phyloP scores from a whole-genome alignment of 2,329 filamentous ascomycete species.

The Davidsoniella australis region DNA sequence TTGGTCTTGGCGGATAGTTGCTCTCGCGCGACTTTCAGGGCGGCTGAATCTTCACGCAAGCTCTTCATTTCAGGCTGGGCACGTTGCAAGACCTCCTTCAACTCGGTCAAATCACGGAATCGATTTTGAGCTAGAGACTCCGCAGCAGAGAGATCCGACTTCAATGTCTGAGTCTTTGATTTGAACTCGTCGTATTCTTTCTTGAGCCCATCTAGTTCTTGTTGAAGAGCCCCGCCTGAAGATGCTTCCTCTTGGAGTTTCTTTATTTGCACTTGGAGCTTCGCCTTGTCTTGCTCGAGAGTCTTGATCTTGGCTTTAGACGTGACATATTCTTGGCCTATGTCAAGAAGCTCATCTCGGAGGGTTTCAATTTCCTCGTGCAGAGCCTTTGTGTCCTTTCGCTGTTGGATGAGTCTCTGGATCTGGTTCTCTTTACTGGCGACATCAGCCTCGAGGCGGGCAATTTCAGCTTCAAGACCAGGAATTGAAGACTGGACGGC shows the following conservation, averaged over 20 bases:
- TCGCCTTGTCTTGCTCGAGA: slow-evolving; percentile 37
- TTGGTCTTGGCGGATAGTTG: slow-evolving; percentile 42
- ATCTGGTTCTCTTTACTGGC: slow-evolving; percentile 56
- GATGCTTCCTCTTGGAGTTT: slow-evolving; percentile 54
- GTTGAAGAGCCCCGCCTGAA: slow-evolving; percentile 9
- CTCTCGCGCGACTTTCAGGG: slow-evolving; percentile 57
- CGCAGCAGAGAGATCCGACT: slow-evolving; percentile 71
- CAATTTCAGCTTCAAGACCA: slow-evolving; percentile 31
- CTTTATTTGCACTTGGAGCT: slow-evolving; percentile 27
- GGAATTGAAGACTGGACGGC: slow-evolving; percentile 9
- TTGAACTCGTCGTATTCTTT: slow-evolving; percentile 52
- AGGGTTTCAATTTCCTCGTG: slow-evolving; percentile 75
- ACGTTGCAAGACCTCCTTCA: slow-evolving; percentile 66
- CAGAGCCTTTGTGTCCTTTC: slow-evolving; percentile 61
- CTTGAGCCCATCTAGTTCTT: slow-evolving; percentile 14
- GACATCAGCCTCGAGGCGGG: slow-evolving; percentile 34
- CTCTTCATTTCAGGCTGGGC: slow-evolving; percentile 71
- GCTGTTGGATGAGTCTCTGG: slow-evolving; percentile 48
- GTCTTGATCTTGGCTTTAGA: slow-evolving; percentile 62
- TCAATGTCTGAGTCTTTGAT: slow-evolving; percentile 47
- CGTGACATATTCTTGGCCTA: slow-evolving; percentile 71
- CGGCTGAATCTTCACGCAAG: slow-evolving; percentile 58
- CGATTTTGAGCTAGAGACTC: slow-evolving; percentile 73
- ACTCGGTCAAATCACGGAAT: slow-evolving; percentile 73
- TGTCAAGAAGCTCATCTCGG: slow-evolving; percentile 58